These are phyloP conservation scores for Teratosphaeria nubilosa DNA, from an alignment of 2,329 filamentous ascomycete species.

Conservation along the genomic window DNA sequence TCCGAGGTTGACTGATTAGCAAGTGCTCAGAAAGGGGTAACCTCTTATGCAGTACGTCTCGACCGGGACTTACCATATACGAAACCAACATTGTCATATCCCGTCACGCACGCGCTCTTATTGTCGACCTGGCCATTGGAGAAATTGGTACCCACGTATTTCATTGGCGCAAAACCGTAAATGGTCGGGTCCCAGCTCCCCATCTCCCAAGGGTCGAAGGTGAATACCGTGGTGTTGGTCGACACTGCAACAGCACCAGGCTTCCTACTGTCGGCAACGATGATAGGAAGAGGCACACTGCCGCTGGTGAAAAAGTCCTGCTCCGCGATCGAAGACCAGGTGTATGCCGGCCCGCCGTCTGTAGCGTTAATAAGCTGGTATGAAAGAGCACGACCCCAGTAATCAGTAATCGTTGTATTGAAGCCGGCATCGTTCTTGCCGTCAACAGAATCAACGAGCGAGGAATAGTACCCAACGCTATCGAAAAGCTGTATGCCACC, in stretches of 20 bases:
- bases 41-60: not conserved
- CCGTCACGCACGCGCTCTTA: slow-evolving; percentile 55
- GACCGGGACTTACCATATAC: slow-evolving; percentile 48
- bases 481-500: slow-evolving; percentile 44
- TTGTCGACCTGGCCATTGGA: slow-evolving; percentile 47
- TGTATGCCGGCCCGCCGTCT: slow-evolving; percentile 65
- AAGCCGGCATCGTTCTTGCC: slow-evolving; percentile 56
- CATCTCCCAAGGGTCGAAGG: slow-evolving; percentile 72
- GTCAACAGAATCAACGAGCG: slow-evolving; percentile 48
- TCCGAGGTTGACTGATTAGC: not conserved
- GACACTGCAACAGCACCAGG: slow-evolving; percentile 53
- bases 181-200: slow-evolving; percentile 66
- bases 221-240: slow-evolving; percentile 64
- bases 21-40: not conserved
- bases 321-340: slow-evolving; percentile 68
- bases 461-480: slow-evolving; percentile 52
- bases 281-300: slow-evolving; percentile 59
- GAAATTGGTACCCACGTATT: slow-evolving; percentile 66
- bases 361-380: slow-evolving; percentile 74
- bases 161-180: slow-evolving; percentile 59
- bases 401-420: slow-evolving; percentile 69
- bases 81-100: slow-evolving; percentile 74
- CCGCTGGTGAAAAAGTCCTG: slow-evolving; percentile 53
- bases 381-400: slow-evolving; percentile 66
- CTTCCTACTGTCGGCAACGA: slow-evolving; percentile 58